These are phyloP conservation scores for Colletotrichum theobromicola DNA, from an alignment of 2,329 filamentous ascomycete species.

Conservation along the genomic window DNA sequence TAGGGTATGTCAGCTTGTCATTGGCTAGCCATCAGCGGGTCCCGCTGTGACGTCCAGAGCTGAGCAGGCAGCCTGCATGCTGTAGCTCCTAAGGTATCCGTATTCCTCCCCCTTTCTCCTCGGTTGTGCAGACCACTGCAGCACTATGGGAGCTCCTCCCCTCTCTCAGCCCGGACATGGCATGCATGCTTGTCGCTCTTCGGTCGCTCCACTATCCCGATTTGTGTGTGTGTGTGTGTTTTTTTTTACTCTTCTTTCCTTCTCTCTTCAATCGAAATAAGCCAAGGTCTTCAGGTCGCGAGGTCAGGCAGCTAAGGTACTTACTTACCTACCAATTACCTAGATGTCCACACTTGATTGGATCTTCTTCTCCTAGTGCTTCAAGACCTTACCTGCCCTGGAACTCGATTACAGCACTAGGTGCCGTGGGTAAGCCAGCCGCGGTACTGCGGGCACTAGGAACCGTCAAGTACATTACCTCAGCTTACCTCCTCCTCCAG, in stretches of 20 bases:
- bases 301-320: background rate
- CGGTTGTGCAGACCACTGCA: background rate
- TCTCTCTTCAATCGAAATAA: background rate
- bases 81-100: background rate
- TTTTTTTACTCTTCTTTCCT: background rate
- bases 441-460: background rate
- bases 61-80: background rate
- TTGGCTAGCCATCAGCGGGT: background rate
- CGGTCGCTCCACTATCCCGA: background rate
- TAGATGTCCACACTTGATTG: background rate
- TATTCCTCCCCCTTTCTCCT: background rate
- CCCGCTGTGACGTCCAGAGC: background rate
- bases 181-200: background rate
- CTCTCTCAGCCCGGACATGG: background rate
- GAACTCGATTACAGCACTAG: background rate
- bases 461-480: background rate
- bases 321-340: background rate
- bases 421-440: background rate
- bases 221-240: too few species aligned
- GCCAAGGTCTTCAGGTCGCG: background rate
- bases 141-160: background rate
- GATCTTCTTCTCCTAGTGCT: background rate
- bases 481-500: background rate
- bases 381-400: background rate
- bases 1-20: background rate